Conservation (phyloP, 2,329 filamentous ascomycete species). For the Colletotrichum musae region DNA sequence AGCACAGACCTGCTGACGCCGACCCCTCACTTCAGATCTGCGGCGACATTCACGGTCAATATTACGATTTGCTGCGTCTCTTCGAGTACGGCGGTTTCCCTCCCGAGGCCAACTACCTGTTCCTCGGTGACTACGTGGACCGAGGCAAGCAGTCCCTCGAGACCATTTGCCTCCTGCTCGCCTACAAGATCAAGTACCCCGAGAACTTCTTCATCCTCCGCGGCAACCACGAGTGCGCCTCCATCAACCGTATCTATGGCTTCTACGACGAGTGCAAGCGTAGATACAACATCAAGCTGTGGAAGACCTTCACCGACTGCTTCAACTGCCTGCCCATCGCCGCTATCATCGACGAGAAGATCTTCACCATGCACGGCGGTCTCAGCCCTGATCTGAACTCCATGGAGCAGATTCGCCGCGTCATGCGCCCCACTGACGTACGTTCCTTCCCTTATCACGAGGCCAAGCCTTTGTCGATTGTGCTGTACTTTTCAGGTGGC, state of each 20-base stretch:
- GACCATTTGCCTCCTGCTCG: conserved; percentile 95
- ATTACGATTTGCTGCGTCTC: conserved; percentile 96
- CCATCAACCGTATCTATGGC: conserved; percentile 98
- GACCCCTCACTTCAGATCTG: conserved; percentile 79
- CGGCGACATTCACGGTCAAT: conserved; percentile 99
- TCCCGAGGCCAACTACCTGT: conserved; percentile 98
- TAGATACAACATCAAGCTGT: conserved; percentile 98
- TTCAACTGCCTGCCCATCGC: conserved; percentile 99
- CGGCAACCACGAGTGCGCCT: conserved; percentile 99
- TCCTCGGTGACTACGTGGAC: conserved; percentile 98
- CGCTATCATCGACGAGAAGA: conserved; percentile 99
- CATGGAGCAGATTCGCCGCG: conserved; percentile 99
- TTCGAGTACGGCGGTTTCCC: conserved; percentile 99
- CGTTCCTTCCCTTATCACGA: conserved; percentile 58
- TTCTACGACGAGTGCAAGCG: conserved; percentile 99
- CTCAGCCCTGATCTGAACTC: conserved; percentile 97
- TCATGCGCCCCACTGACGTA: conserved; percentile 99
- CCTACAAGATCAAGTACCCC: conserved; percentile 99
- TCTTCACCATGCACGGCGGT: conserved; percentile 99
- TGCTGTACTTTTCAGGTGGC: neutral
- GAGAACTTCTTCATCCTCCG: conserved; percentile 99
- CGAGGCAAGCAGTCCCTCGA: conserved; percentile 99
- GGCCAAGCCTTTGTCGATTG: conserved; percentile 22
- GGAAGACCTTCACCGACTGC: conserved; percentile 99
- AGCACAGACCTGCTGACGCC: conserved; percentile 41